phyloP scores from a whole-genome alignment of 352 stramenopile genomes.

The Phytophthora lateralis region DNA sequence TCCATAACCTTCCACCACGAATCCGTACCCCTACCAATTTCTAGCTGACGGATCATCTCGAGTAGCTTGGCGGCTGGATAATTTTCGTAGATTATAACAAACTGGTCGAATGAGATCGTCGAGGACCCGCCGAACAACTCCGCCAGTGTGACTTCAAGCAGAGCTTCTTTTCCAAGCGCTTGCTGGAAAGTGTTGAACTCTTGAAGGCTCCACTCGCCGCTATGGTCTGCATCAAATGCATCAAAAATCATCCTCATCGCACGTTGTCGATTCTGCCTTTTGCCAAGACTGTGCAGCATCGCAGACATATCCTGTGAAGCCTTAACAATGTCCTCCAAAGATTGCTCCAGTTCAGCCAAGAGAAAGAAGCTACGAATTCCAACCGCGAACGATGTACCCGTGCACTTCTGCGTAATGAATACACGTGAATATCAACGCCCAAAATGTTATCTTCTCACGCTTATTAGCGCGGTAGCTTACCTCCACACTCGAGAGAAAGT shows the following conservation, averaged over 20 bases:
- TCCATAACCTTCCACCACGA: neutral
- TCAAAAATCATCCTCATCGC: constrained; percentile 49
- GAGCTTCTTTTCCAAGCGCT: constrained; percentile 41
- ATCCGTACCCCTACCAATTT: constrained; percentile 38
- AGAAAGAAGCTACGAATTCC: constrained; percentile 42
- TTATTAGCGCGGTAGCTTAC: constrained; percentile 17
- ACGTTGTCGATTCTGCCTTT: constrained; percentile 46
- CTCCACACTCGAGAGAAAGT: constrained; percentile 50
- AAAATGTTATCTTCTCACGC: neutral
- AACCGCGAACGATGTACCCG: constrained; percentile 20
- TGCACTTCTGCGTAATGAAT: constrained; percentile 8
- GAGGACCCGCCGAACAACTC: constrained; percentile 40
- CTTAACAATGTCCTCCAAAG: constrained; percentile 41
- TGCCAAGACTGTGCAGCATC: constrained; percentile 37
- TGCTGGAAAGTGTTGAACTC: constrained; percentile 75
- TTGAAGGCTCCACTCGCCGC: constrained; percentile 47
- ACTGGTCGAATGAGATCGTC: constrained; percentile 38
- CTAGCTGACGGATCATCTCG: constrained; percentile 39
- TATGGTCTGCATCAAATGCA: constrained; percentile 47
- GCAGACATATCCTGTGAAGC: constrained; percentile 23
- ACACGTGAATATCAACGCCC: neutral
- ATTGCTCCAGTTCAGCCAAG: constrained; percentile 45
- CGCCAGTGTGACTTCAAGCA: constrained; percentile 42
- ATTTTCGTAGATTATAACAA: constrained; percentile 45
- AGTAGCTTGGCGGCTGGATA: constrained; percentile 45